Conservation (phyloP, 139 green algal species). For the Desmodesmus armatus region DNA sequence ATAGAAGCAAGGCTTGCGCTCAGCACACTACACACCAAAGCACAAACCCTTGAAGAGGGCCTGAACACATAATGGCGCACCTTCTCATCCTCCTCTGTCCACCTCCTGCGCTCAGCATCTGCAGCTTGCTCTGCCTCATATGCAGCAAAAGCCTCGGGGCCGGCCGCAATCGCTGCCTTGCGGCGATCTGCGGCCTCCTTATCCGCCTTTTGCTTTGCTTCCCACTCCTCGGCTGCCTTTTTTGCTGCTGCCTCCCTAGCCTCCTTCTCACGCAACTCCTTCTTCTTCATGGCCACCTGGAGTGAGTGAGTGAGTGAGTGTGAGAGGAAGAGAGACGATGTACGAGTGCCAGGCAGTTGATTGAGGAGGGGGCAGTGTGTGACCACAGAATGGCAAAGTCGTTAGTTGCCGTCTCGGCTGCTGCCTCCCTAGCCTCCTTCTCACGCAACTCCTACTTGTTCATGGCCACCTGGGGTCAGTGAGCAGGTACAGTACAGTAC, state of each 20-base stretch:
- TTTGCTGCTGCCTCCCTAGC: neutral
- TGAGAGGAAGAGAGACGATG: too few relatives aligned
- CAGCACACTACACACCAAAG: too few relatives aligned
- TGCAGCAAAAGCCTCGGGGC: neutral
- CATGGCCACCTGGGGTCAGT: slow-evolving; percentile 37
- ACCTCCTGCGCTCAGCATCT: neutral
- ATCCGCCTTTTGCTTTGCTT: neutral
- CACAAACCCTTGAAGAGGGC: too few relatives aligned
- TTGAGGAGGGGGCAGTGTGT: too few relatives aligned
- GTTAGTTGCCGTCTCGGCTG: slow-evolving; percentile 12
- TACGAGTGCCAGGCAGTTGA: too few relatives aligned
- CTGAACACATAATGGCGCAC: too few relatives aligned
- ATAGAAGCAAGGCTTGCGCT: too few relatives aligned
- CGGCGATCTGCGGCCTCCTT: too few relatives aligned
- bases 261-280: neutral
- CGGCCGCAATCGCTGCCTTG: neutral
- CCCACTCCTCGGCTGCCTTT: neutral
- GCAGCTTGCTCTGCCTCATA: neutral
- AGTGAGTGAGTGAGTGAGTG: too few relatives aligned
- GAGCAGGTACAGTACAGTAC: neutral
- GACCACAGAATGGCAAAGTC: too few relatives aligned
- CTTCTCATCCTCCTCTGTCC: slow-evolving; percentile 37
- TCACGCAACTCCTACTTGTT: slow-evolving; percentile 13
- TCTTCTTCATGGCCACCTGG: neutral
- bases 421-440: neutral